Evolutionary conservation across 371 early-diverging fungal species (phyloP), one percentile per base, ranked within the genome.

Genomic region (Mucor plumbeus): DNA sequence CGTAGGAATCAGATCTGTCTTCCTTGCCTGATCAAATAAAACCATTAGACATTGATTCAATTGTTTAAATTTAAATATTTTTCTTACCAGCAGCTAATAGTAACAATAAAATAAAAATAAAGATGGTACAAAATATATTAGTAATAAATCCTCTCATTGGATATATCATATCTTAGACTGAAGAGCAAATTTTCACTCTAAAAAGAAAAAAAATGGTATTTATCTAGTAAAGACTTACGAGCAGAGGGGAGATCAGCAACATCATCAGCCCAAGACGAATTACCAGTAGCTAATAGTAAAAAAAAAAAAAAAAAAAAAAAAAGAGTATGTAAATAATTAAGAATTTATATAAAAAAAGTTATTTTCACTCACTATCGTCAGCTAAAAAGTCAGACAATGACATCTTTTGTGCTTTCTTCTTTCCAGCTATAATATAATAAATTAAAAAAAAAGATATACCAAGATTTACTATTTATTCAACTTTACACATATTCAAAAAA

Each of bases 221-320:
- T 1, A 38, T 26, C 38, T 38, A 38, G 4, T 9, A 19, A 13
- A 72, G 50, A 84, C 92, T 78, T 87, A 94, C 94, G 95, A 68
- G 93, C 96, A 80, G 93, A 86, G 47, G 97, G 97, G 63, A 96
- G 87, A 67, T 88, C 92, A 34, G 84, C 78, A 77, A 92, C 91
- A 78, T 97, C 95, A 85, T 97, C 97, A 69, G 96, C 95, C 96
- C 96, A 97, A 57, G 92, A 91, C 54, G 69, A 63, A 54, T 67
- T 68, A 64, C 85, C 86, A 41, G 81, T 77, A 66, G 86, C 88
- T 86, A 74, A 68, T 15, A n/a, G 56, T 59, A 67, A 39, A 47
- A 59, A 40, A 61, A 57, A 47, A n/a, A n/a, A 67, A 39, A 47
- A 59, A 40, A 61, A 57, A 47, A 67, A 39, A 47, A 59, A 40